Conservation (phyloP, 164 flowering plant genomes). For the Vitis amurensis region DNA sequence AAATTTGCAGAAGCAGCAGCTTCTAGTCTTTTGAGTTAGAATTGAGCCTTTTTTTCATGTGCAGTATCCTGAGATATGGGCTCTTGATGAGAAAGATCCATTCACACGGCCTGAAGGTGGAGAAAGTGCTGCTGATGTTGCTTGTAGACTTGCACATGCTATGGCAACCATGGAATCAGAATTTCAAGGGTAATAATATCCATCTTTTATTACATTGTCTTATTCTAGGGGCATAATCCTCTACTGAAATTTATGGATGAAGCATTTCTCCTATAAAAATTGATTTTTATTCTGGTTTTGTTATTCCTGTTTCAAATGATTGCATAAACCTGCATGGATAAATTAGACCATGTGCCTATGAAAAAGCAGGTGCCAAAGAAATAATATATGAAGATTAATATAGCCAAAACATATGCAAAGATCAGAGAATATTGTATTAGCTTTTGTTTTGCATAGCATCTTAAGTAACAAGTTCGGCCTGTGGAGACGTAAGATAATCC, state of each 20-base stretch:
- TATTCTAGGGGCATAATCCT: background rate
- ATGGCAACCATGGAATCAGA: slow-evolving; percentile 59
- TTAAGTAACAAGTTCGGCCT: too few relatives aligned
- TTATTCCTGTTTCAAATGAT: background rate
- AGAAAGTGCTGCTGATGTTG: slow-evolving; percentile 92
- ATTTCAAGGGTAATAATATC: slow-evolving; percentile 63
- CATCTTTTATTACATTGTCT: background rate
- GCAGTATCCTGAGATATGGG: slow-evolving; percentile 93
- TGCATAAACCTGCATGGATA: background rate
- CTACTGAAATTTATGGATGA: background rate
- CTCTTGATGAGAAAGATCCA: slow-evolving; percentile 87
- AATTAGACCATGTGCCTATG: background rate
- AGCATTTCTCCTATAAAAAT: background rate
- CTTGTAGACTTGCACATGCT: slow-evolving; percentile 68
- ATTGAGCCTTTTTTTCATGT: background rate
- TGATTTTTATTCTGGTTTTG: background rate
- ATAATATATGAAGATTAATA: background rate
- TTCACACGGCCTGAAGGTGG: slow-evolving; percentile 82
- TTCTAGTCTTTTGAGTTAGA: too few relatives aligned
- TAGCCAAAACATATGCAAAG: background rate
- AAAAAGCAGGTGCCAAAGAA: background rate
- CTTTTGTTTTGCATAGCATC: too few relatives aligned
- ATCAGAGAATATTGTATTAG: too few relatives aligned
- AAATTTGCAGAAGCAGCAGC: too few relatives aligned
- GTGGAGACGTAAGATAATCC: too few relatives aligned